Conservation (phyloP, 352 stramenopile genomes). For the Aphanomyces astaci region DNA sequence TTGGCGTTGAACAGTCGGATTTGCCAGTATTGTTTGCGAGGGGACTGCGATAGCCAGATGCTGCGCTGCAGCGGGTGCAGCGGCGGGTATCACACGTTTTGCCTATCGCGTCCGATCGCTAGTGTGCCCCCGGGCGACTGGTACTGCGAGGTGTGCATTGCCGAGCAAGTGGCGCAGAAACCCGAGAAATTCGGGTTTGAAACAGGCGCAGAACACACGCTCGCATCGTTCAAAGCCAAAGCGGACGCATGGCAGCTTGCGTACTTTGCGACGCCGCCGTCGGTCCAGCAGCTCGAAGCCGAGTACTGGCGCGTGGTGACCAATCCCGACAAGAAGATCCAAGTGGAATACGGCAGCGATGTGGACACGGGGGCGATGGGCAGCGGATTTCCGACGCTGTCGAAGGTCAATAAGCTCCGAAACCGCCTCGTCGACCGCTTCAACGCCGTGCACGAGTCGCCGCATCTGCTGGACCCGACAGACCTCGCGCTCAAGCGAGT, state of each 20-base stretch:
- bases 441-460: not conserved
- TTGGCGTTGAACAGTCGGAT: constrained; percentile 72
- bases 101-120: constrained; percentile 45
- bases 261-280: constrained; percentile 46
- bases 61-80: constrained; percentile 77
- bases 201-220: constrained; percentile 71
- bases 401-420: constrained; percentile 26
- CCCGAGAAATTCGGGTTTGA: constrained; percentile 73
- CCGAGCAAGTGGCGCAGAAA: constrained; percentile 35
- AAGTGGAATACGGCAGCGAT: constrained; percentile 90
- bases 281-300: constrained; percentile 49
- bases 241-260: constrained; percentile 70
- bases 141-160: constrained; percentile 68
- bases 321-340: constrained; percentile 62
- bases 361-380: constrained; percentile 80
- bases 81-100: constrained; percentile 75
- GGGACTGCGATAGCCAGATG: constrained; percentile 73
- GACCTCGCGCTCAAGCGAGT: constrained; percentile 1
- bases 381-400: constrained; percentile 75
- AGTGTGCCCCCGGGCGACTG: constrained; percentile 62
- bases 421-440: constrained; percentile 8
- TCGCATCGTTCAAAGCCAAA: constrained; percentile 74
- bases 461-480: not conserved
- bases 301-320: constrained; percentile 87
- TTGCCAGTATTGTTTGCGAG: constrained; percentile 74